These are phyloP conservation scores for Dimargaris verticillata DNA, from an alignment of 192 early-diverging fungal genomes.

Conservation along the genomic window DNA sequence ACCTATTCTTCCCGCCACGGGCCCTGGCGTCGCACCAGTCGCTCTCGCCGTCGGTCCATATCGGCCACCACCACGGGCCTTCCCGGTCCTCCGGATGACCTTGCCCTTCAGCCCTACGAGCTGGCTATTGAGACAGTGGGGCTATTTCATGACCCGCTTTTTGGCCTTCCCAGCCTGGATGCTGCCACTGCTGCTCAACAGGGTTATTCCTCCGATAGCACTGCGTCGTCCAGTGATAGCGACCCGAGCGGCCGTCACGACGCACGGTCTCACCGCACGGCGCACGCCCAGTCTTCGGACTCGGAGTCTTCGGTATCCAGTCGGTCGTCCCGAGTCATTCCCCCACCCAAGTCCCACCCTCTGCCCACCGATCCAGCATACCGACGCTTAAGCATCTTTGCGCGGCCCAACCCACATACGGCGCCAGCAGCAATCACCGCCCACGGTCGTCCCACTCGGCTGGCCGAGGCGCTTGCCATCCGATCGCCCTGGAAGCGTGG, in stretches of 20 bases:
- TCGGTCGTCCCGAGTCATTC: background rate
- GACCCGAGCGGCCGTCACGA: background rate
- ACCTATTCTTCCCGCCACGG: background rate
- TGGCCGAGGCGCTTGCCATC: conserved; percentile 13
- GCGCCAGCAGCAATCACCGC: background rate
- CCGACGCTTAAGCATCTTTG: background rate
- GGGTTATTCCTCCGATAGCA: background rate
- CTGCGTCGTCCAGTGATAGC: background rate
- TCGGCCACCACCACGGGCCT: background rate
- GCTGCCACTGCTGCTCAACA: background rate
- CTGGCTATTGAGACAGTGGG: conserved; percentile 9
- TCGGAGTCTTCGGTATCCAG: background rate
- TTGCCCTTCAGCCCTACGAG: conserved; percentile 10
- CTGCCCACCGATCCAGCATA: background rate
- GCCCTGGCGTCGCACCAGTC: background rate
- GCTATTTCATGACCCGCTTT: conserved; percentile 7
- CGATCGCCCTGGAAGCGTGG: conserved; percentile 33
- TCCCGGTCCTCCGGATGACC: background rate
- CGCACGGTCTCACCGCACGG: background rate
- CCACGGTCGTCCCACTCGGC: background rate
- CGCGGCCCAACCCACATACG: background rate
- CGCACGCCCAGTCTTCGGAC: background rate
- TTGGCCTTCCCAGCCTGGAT: conserved; percentile 9
- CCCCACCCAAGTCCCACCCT: background rate
- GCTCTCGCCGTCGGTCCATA: background rate